phyloP scores from a whole-genome alignment of 441 rosid genomes.

The Pelargonium fulgidum region DNA sequence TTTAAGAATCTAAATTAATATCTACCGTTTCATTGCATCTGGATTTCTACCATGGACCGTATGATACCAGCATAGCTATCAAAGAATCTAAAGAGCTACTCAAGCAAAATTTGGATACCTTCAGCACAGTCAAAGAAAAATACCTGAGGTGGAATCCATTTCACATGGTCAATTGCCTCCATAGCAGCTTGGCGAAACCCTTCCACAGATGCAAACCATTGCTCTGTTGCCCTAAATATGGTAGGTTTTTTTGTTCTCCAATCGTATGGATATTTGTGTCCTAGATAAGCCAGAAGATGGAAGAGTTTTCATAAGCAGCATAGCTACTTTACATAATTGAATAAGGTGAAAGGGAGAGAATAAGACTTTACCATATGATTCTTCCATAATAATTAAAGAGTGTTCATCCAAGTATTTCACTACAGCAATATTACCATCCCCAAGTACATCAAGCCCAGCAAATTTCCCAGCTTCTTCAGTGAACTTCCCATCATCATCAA shows the following conservation, averaged over 20 bases:
- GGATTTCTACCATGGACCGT: background rate
- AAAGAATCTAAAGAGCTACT: constrained; percentile 8
- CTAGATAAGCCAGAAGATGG: constrained; percentile 36
- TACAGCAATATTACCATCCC: constrained; percentile 83
- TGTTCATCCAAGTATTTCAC: constrained; percentile 68
- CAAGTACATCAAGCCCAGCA: constrained; percentile 89
- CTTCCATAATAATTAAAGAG: constrained; percentile 75
- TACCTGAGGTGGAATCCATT: constrained; percentile 97
- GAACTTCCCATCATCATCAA: constrained; percentile 85
- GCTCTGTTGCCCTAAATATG: constrained; percentile 96
- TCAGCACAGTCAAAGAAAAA: constrained; percentile 21
- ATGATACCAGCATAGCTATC: background rate
- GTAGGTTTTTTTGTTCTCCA: constrained; percentile 98
- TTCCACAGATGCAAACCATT: constrained; percentile 99
- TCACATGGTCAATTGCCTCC: constrained; percentile 76
- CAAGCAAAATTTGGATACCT: constrained; percentile 4
- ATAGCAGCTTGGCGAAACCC: constrained; percentile 73
- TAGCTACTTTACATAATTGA: constrained; percentile 12
- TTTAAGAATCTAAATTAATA: background rate
- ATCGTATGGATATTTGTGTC: constrained; percentile 93
- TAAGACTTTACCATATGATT: constrained; percentile 62
- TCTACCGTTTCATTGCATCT: background rate
- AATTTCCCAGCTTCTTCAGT: constrained; percentile 88
- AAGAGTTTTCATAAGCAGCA: constrained; percentile 16
- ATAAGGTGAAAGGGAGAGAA: constrained; percentile 6